phyloP scores from a whole-genome alignment of 345 rosid genomes.

The Eucalyptus guilfoylei region DNA sequence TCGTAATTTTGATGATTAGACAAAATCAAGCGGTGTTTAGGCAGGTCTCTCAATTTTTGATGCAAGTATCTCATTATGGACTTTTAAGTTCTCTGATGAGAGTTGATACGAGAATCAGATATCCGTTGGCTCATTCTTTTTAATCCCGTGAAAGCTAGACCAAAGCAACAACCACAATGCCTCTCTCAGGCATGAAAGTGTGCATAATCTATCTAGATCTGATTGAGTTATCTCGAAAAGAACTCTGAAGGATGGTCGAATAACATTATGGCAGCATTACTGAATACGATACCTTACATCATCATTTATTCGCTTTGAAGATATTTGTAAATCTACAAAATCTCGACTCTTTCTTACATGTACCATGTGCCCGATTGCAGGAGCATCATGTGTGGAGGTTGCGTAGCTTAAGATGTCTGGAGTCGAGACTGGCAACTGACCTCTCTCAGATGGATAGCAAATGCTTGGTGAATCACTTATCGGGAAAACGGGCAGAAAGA shows the following conservation, averaged over 20 bases:
- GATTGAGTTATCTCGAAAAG: neutral
- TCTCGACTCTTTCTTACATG: neutral
- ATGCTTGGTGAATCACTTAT: neutral
- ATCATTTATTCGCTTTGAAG: neutral
- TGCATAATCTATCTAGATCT: neutral
- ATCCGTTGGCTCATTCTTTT: neutral
- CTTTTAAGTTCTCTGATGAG: neutral
- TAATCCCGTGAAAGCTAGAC: neutral
- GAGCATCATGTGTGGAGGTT: constrained; percentile 75
- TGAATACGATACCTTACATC: neutral
- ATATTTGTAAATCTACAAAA: neutral
- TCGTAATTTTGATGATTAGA: neutral
- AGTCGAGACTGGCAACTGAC: neutral
- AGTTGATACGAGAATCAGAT: neutral
- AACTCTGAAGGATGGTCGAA: neutral
- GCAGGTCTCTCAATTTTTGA: neutral
- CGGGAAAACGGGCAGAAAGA: neutral
- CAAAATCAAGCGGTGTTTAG: neutral
- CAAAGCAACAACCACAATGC: neutral
- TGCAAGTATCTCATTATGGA: neutral
- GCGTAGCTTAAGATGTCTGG: constrained; percentile 22
- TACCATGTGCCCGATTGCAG: constrained; percentile 10
- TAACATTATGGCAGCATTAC: rapidly evolving
- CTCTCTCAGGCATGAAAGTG: neutral
- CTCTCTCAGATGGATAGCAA: neutral